Conservation (phyloP, 352 stramenopile genomes). For the Globisporangium cylindrosporum region DNA sequence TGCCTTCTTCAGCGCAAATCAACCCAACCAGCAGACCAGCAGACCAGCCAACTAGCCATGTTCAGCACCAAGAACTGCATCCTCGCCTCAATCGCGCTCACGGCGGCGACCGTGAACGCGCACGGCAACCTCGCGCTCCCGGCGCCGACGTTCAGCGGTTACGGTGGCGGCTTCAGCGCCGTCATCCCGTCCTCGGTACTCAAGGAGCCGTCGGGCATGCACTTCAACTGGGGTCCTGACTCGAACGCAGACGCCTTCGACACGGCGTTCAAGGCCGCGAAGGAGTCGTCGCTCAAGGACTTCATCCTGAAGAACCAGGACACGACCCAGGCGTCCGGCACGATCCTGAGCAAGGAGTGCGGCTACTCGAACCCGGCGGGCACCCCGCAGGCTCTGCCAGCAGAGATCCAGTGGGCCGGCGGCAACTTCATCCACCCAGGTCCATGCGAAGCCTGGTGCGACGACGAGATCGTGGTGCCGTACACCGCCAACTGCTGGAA, state of each 20-base stretch:
- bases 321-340: not conserved
- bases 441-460: constrained; percentile 5
- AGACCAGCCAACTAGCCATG: not conserved
- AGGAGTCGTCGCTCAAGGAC: constrained; percentile 3
- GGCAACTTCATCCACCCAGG: constrained; percentile 6
- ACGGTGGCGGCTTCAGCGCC: not conserved
- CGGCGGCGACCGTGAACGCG: not conserved
- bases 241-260: constrained; percentile 5
- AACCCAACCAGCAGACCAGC: not conserved
- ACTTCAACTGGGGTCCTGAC: not conserved
- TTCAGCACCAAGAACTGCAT: constrained; percentile 2
- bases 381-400: constrained; percentile 3
- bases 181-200: not conserved
- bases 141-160: constrained; percentile 6
- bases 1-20: not conserved
- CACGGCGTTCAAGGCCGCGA: constrained; percentile 5
- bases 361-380: constrained; percentile 2
- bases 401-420: constrained; percentile 1
- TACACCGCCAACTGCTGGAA: constrained; percentile 7
- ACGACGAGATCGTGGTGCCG: constrained; percentile 10
- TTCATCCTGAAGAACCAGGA: constrained; percentile 9
- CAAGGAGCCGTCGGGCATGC: not conserved
- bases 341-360: constrained; percentile 6
- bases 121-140: not conserved
- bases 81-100: not conserved